Base-by-base conservation (phyloP, 176 grass and related monocot genomes). In the Melocanna baccifera region DNA sequence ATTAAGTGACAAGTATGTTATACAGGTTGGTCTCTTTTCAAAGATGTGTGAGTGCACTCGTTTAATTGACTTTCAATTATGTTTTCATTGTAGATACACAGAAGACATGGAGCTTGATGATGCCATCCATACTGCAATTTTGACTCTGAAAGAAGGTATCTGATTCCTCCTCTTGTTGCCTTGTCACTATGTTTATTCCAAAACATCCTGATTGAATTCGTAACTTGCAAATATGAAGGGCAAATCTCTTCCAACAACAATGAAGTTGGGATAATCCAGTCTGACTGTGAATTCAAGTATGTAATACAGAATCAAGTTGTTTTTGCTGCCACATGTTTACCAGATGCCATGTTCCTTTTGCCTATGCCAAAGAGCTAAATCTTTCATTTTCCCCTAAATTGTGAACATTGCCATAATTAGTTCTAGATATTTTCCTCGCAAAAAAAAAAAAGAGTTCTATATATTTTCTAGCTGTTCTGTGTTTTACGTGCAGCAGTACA, bases 51-150 rank as follows among this genome's bases (percentile, higher is more conserved):
- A 62, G 12, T 63, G 73, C 63, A 67, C n/a, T 85, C 28, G 46
- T 15, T 48, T 4, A 68, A 68, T 14, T 69, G 16, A 40, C 19
- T 3, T 79, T 67, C 45, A 55, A 26, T 57, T 56, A 62, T 62
- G 14, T 6, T 59, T 79, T 83, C 39, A 64, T 34, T 84, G 20
- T 73, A 96, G 94, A 37, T 96, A 96, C 55, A 93, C 88, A 52
- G 88, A 96, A 69, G 91, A 96, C 71, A 96, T 93, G 91, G 88
- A 96, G 77, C 88, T 96, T 81, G 91, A 89, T 79, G 94, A 93
- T 91, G 94, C 88, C 63, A 87, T 93, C 25, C 94, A 91, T 75
- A 96, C 94, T 61, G 94, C 94, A 65, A 93, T 96, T 70, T 89
- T 96, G 65, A 93, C 91, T 74, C 52, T 89, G 22, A 96, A 96